A percentile compares a stretch with the other conserved stretches of the same genome.
phyloP scores from a whole-genome alignment of 495 filamentous ascomycete species.

The Xylaria palmicola region DNA sequence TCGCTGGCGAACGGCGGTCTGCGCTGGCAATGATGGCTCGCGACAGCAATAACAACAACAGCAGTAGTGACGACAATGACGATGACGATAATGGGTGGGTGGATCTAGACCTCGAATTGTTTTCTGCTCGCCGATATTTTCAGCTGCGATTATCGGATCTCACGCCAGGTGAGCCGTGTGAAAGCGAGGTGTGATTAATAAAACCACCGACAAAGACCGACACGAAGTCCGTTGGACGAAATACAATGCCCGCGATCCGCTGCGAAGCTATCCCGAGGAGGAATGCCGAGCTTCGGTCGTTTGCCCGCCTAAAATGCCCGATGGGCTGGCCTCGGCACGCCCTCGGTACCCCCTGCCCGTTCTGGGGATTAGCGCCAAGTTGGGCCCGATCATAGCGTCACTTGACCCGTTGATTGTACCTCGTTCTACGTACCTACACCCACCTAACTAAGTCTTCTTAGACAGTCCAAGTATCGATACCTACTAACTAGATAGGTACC shows the following conservation, averaged over 20 bases:
- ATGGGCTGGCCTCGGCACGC: no score
- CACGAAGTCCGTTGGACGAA: constrained; percentile 1
- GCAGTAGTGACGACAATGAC: background rate
- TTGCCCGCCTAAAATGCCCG: background rate
- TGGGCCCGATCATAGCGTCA: background rate
- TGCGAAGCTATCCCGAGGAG: background rate
- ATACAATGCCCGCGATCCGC: constrained; percentile 6
- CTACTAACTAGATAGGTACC: no score
- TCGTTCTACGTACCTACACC: no score
- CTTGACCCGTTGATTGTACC: background rate
- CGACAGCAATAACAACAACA: background rate
- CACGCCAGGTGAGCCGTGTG: background rate
- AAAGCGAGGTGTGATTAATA: constrained; percentile 1
- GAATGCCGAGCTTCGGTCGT: constrained; percentile 5
- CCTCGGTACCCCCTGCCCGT: no score
- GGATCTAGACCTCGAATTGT: background rate
- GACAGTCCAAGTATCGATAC: no score
- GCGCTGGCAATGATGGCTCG: background rate
- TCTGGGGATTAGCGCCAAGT: background rate
- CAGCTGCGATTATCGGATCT: background rate
- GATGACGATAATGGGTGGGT: background rate
- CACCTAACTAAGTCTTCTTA: no score
- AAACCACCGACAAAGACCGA: background rate
- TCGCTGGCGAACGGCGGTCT: background rate
- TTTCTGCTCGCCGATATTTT: background rate